Evolutionary conservation across 805 yeast genomes (phyloP), one percentile per base, ranked within the genome.

Genomic region (Lipomyces kockii): DNA sequence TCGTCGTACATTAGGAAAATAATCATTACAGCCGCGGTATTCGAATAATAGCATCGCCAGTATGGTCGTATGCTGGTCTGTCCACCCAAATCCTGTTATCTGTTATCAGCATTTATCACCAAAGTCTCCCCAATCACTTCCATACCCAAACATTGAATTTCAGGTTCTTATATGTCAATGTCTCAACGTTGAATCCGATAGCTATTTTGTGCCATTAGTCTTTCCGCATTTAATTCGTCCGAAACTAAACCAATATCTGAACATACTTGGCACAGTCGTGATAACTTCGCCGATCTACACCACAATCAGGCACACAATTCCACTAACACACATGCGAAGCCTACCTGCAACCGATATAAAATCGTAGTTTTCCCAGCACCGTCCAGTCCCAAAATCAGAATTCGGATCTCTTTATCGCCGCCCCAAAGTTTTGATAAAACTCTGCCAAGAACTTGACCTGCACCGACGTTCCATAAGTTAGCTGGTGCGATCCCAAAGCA

Each of bases 301-400:
- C 17, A 34, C 17, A 35, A 17, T 51, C 32, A 52, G 49, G 14
- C 4, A 51, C 58, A n/a, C 22, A 43, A 12, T n/a, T 17, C 7
- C 20, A 17, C 22, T 17, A 17, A n/a, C 22, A 14, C 32, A 34
- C 17, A 56, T 56, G 4, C 11, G 12, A 12, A 9, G 25, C 82
- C 74, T 63, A 80, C 81, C 74, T 94, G 98, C 67, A 94, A 82
- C 72, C 95, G 85, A 81, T 94, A 94, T 65, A 94, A 83, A 69
- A 94, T 94, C 11, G 99, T 95, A 43, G 99, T 94, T 78, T 94
- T 92, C 56, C 97, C 98, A 2, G 97, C 97, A 72, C 92, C 91
- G 76, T 93, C 97, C 66, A 92, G 83, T 2, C 97, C 97, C 71
- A 92, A 83, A 97, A 93, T 91, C 73, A 93, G 84, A 76, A 93